Evolutionary conservation across 768 basidiomycete species (phyloP), one percentile per base, ranked within the genome.

Genomic region (Lepiota brunneoincarnata): DNA sequence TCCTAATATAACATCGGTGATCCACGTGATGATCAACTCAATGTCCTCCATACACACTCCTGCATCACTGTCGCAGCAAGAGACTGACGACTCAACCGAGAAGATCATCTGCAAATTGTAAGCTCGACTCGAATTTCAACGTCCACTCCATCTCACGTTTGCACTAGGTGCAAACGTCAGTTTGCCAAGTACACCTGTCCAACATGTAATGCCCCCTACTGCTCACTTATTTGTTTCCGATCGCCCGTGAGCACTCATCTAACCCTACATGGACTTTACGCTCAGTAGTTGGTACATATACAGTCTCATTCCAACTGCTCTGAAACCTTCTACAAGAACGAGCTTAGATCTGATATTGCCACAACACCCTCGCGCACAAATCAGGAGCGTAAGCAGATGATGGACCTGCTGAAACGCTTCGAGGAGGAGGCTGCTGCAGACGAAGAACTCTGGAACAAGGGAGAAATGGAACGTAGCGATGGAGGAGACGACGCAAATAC

Each of bases 181-280:
- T 78, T 89, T 59, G 80, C 89, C 15, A 86, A 83, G 63, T 94
- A 94, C 68, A 86, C 83, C 0, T 94, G 92, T 59, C 87, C 92
- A 20, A 76, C 75, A 28, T 94, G 92, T 71, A 93, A 93, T 62
- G 71, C 87, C 23, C 79, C 80, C 0, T 93, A 93, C 61, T 94
- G 92, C 70, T 89, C 89, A 23, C 66, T 93, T 26, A 71, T 73
- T 10, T 94, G 92, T 69, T 94, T 91, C 71, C 82, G 86, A 40
- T 86, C 87, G 24, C 73, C 81, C 69, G 88, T 87, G 67, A 57
- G 79, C 65, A 24, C 18, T 11, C 14, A 11, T 42, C 43, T 51
- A 36, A 40, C 10, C 47, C 15, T 26, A 49, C 41, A 46, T 35
- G 7, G 40, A 39, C 51, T 23, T 17, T 15, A 26, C 11, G 14